A percentile compares a stretch with the other conserved stretches of the same genome.
Evolutionary conservation across 306 rosid genomes (phyloP).

Genomic region (Acacia acuminata): DNA sequence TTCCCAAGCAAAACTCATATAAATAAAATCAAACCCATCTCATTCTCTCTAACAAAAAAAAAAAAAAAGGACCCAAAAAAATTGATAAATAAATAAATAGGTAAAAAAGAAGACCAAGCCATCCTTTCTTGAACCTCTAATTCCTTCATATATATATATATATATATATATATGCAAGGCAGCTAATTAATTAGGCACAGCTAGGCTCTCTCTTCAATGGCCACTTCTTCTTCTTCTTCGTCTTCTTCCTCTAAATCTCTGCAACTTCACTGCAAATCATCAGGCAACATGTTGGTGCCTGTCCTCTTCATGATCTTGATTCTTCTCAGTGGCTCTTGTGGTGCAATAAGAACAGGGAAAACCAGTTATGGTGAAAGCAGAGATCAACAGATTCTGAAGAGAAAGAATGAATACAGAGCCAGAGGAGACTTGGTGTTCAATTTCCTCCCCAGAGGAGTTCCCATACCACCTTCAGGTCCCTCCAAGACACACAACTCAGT

Average conservation of each 20-base stretch:
- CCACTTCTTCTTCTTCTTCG: slow-evolving; percentile 13
- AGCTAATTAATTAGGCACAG: background rate
- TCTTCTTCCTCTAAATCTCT: slow-evolving; percentile 37
- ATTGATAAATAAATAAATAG: background rate
- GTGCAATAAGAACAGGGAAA: slow-evolving; percentile 63
- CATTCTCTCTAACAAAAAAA: slow-evolving; percentile 15
- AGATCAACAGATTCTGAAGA: slow-evolving; percentile 18
- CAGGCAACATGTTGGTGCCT: background rate
- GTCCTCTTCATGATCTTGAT: slow-evolving; percentile 43
- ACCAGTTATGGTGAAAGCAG: slow-evolving; percentile 10
- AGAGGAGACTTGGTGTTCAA: slow-evolving; percentile 48
- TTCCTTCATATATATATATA: slow-evolving; percentile 7
- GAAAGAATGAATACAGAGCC: background rate
- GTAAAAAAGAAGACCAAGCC: background rate
- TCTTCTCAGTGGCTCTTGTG: slow-evolving; percentile 51
- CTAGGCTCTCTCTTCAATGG: slow-evolving; percentile 42
- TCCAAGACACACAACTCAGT: slow-evolving; percentile 78
- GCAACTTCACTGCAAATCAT: background rate
- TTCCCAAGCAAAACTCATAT: slow-evolving; percentile 45
- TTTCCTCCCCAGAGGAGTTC: slow-evolving; percentile 73
- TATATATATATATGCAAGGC: background rate
- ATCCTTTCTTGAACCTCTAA: slow-evolving; percentile 30
- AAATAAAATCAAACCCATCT: slow-evolving; percentile 14
- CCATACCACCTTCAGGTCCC: slow-evolving; percentile 85
- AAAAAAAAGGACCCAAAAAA: no score